Conservation (phyloP, 352 stramenopile species). For the Pythium aquatile region DNA sequence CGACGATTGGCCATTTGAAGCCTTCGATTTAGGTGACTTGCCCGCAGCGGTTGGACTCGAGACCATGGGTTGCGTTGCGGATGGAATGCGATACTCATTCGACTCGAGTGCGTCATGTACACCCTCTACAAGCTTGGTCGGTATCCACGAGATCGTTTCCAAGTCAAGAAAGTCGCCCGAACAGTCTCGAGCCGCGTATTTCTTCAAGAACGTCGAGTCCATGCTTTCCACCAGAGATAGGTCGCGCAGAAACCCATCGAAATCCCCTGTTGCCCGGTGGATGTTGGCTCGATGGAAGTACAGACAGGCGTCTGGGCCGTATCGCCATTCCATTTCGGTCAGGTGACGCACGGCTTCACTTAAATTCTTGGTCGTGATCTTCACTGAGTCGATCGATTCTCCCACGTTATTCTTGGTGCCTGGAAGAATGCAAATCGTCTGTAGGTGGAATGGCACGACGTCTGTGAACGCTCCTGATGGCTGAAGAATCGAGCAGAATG, state of each 20-base stretch:
- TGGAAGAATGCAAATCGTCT: constrained; percentile 42
- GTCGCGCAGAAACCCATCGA: constrained; percentile 45
- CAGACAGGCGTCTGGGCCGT: constrained; percentile 50
- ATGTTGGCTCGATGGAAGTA: constrained; percentile 63
- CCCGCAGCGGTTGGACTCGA: not conserved
- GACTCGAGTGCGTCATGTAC: constrained; percentile 38
- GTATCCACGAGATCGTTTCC: constrained; percentile 63
- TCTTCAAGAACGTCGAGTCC: constrained; percentile 40
- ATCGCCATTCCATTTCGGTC: constrained; percentile 53
- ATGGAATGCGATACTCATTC: constrained; percentile 39
- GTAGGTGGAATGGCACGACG: constrained; percentile 32
- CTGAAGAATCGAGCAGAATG: constrained; percentile 39
- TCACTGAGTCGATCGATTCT: constrained; percentile 45
- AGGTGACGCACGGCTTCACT: constrained; percentile 47
- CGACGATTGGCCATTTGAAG: not conserved
- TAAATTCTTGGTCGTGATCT: constrained; percentile 44
- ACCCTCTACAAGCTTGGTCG: constrained; percentile 36
- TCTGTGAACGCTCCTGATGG: constrained; percentile 7
- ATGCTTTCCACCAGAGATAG: constrained; percentile 49
- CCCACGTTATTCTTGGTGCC: constrained; percentile 39
- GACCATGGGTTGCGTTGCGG: not conserved
- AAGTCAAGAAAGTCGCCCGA: constrained; percentile 55
- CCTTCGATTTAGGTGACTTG: not conserved
- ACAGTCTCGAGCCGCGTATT: constrained; percentile 36
- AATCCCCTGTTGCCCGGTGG: constrained; percentile 43